Base-by-base conservation (phyloP, 768 basidiomycete genomes). In the Postia placenta region DNA sequence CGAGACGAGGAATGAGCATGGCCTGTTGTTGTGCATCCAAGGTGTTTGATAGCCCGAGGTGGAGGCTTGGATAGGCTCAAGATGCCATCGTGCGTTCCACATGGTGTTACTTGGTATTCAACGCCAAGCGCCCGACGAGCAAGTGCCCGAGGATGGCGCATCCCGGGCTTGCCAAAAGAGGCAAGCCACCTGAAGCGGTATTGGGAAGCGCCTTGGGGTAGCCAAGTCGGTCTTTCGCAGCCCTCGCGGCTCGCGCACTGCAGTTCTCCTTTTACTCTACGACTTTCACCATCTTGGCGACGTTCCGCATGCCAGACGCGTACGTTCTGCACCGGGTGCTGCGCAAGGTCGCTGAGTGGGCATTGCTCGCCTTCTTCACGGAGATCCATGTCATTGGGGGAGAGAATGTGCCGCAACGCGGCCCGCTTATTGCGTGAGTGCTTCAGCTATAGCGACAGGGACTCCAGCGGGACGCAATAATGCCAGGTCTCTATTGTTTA, bases 381-480 rank as follows among this genome's bases (percentile, higher is more conserved):
- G 86, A 92, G 65, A 78, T 96, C 42, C 84, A 81, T 59, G 81
- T 96, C 50, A 78, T 95, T 52, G 92, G 90, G 42, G 81, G 76
- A 36, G 92, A 95, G 66, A 85, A 94, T 64, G 90, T 97, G 12
- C 93, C 95, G 2, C 67, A 64, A 59, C 75, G 85, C 52, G 93
- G 92, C 1, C 92, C 93, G n/a, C 82, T 96, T 57, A 88, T 98
- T 57, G 84, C 94, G 91, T 94, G 71, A 65, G 86, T 80, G 23
- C 20, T 39, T 26, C 12, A 14, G 6, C 33, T 9, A 9, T n/a
- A 9, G 33, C 38, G 38, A 14, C 30, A 33, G 30, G 30, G 30
- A n/a, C n/a, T n/a, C n/a, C n/a, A n/a, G n/a, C n/a, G n/a, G n/a
- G n/a, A n/a, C n/a, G n/a, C n/a, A n/a, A n/a, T n/a, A n/a, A n/a